Evolutionary conservation across 2,329 filamentous ascomycete species (phyloP).

Genomic region (Arthrobotrys entomopaga): DNA sequence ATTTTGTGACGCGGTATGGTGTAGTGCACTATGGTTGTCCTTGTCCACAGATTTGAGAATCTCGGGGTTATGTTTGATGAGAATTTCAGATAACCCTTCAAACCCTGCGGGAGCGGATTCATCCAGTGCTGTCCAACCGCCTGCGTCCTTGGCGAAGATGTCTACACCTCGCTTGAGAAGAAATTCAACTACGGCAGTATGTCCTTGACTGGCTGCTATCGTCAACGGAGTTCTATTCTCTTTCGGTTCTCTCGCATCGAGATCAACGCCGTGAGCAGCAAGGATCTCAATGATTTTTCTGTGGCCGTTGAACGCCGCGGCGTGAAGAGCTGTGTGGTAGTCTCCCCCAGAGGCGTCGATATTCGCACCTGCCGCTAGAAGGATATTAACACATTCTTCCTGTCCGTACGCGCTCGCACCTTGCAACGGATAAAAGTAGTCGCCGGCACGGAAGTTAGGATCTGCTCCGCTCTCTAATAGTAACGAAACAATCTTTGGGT

Average conservation of each 20-base stretch:
- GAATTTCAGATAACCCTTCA: background rate
- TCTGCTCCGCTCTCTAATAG: conserved; percentile 13
- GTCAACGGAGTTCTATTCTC: background rate
- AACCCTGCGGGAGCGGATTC: conserved; percentile 6
- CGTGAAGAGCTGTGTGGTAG: conserved; percentile 15
- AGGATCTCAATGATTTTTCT: background rate
- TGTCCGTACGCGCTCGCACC: conserved; percentile 14
- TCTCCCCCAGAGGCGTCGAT: conserved; percentile 16
- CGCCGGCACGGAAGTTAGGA: conserved; percentile 4
- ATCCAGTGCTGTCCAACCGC: conserved; percentile 14
- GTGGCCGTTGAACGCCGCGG: conserved; percentile 17
- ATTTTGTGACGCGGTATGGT: conserved; percentile 9
- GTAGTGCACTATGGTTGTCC: background rate
- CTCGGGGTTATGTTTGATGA: conserved; percentile 6
- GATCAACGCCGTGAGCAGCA: background rate
- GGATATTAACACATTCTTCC: conserved; percentile 14
- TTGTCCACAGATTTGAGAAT: conserved; percentile 1
- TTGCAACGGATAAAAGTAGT: conserved; percentile 20
- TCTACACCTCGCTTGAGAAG: conserved; percentile 1
- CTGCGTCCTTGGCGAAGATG: background rate
- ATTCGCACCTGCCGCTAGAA: conserved; percentile 10
- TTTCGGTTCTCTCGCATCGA: background rate
- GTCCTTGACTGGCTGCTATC: conserved; percentile 7
- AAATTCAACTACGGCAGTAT: background rate
- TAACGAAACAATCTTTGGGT: conserved; percentile 5